Evolutionary conservation across 2,329 filamentous ascomycete species (phyloP).

Genomic region (Thermothelomyces thermophilus): DNA sequence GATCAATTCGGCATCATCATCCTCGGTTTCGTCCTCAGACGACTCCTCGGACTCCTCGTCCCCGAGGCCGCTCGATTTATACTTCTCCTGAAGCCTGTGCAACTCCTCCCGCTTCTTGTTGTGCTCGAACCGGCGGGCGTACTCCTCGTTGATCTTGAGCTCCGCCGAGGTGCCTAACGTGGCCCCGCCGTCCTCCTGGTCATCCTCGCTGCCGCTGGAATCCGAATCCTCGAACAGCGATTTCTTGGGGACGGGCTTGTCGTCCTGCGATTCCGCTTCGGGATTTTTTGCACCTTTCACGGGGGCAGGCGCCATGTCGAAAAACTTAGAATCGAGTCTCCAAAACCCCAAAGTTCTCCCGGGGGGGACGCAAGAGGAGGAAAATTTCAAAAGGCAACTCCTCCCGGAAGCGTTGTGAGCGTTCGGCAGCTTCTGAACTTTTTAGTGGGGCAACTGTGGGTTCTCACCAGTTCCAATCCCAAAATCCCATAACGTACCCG

Average conservation of each 20-base stretch:
- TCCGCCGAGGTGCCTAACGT: constrained; percentile 29
- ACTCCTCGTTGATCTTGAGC: constrained; percentile 86
- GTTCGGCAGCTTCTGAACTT: constrained; percentile 22
- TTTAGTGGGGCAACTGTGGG: constrained; percentile 26
- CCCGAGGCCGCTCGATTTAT: constrained; percentile 42
- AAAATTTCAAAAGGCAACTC: background rate
- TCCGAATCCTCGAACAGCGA: constrained; percentile 47
- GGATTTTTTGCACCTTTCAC: constrained; percentile 13
- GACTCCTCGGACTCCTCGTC: constrained; percentile 51
- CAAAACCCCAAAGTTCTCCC: background rate
- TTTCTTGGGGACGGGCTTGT: constrained; percentile 34
- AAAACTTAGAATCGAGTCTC: background rate
- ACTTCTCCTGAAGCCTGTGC: constrained; percentile 83
- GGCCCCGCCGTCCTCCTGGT: constrained; percentile 36
- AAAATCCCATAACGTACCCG: too few species aligned
- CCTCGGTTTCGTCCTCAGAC: constrained; percentile 71
- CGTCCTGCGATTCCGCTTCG: constrained; percentile 4
- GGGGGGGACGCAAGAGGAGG: background rate
- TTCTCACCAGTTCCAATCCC: background rate
- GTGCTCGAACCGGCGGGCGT: constrained; percentile 82
- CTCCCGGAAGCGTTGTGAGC: background rate
- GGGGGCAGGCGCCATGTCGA: constrained; percentile 12
- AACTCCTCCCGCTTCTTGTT: constrained; percentile 95
- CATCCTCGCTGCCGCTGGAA: constrained; percentile 38
- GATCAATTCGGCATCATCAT: constrained; percentile 81